Base-by-base conservation (phyloP, 495 filamentous ascomycete genomes). In the Pseudevernia furfuracea region DNA sequence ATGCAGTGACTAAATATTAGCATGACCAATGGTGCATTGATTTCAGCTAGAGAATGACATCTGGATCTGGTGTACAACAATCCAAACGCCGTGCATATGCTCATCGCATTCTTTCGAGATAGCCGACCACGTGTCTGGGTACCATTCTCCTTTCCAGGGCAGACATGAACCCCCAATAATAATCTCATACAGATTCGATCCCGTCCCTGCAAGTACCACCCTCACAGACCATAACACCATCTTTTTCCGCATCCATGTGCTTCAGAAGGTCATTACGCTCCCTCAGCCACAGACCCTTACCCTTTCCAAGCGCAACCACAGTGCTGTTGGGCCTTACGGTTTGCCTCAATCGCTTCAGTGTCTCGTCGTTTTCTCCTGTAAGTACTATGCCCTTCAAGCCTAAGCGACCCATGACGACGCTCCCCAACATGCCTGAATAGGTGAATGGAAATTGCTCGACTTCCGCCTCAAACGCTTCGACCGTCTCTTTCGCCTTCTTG, bases 361-460 rank as follows among this genome's bases (percentile, higher is more conserved):
- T 62, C 11, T 77, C 70, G 39, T 79, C 75, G 69, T 68, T 62
- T 28, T 74, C 68, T 11, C 71, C 73, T 14, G 68, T 80, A 61
- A 68, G 70, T 44, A 75, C 77, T 4, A 78, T 73, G 7, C 71
- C 80, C 17, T 73, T 81, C 34, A 79, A 71, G 46, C 72, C 79
- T 49, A 74, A 76, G 41, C 70, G 77, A 7, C 81, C 82, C 56
- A 84, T 79, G 32, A 87, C 87, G 4, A 96, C 71, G 60, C 85
- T 82, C 30, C 85, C 82, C 74, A 97, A 78, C 67, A 97, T 78
- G 15, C 89, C 87, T 0, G 87, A 83, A 71, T 94, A 97, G 14
- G 96, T 78, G 78, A 90, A 92, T 0, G 94, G 94, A 68, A 97
- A 91, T 69, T 97, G 91, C 68, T 96, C 76, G 61, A 96, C 85